Base-by-base conservation (phyloP, 208 protist species). In the Acanthamoeba castellanii region DNA sequence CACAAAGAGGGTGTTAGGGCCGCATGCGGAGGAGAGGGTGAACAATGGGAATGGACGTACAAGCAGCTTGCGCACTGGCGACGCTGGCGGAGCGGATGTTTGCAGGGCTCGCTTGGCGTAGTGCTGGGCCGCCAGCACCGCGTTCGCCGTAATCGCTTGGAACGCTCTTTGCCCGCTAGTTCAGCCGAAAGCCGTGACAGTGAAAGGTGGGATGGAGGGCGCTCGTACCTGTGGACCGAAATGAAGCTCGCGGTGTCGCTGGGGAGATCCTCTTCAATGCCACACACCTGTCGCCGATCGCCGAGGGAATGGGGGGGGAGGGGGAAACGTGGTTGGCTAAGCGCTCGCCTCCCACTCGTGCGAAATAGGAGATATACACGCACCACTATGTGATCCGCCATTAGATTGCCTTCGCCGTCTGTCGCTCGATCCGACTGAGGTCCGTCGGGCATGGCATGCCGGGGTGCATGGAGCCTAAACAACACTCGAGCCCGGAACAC, bases 361-460 rank as follows among this genome's bases (percentile, higher is more conserved):
- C 47, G 7, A 52, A 14, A 52, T 11, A 4, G 11, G 11, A 52
- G 7, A 4, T 14, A 52, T 11, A 14, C 47, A 52, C 66, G 66
- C 32, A 87, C 82, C 47, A 89, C 82, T 3, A 89, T 45, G 20
- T 68, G 30, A 13, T 89, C 50, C 82, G 64, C 82, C n/a, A 89
- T 61, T 30, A 89, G 82, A 14, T 27, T 47, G 82, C 57, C 34
- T 30, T 34, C 82, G 32, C 27, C 13, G 11, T 89, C 47, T 59
- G 20, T 68, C 6, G 14, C 47, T 89, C n/a, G 18, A 1, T 89
- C 14, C 42, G n/a, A 20, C 18, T 87, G 34, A n/a, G 13, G 9
- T 16, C 18, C n/a, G 5, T 22, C 27, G 27, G 3, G 6, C 25
- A 3, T 32, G 64, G 52, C 7, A 16, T 6, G n/a, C 8, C 64